These are phyloP conservation scores for Anacardium occidentale DNA, from an alignment of 345 rosid species.

Conservation along the genomic window DNA sequence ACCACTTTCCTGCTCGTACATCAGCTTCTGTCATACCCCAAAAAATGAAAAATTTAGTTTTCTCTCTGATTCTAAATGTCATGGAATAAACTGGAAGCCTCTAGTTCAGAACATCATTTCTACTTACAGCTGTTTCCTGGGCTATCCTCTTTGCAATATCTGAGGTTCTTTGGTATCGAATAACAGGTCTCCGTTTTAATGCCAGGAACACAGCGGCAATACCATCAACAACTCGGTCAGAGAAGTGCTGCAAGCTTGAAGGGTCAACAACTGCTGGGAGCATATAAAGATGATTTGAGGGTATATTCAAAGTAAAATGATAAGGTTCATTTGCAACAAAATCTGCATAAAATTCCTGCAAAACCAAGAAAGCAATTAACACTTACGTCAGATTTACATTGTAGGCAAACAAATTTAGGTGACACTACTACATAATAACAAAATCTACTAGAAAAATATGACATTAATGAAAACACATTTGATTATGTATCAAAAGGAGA, in stretches of 20 bases:
- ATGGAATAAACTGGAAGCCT: conserved; percentile 11
- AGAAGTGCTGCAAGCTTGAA: conserved; percentile 75
- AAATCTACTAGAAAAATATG: not conserved
- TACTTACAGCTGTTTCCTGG: conserved; percentile 86
- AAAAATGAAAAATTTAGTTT: conserved; percentile 9
- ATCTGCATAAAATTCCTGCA: conserved; percentile 97
- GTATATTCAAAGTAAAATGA: conserved; percentile 83
- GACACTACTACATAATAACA: conserved; percentile 1
- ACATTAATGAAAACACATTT: not conserved
- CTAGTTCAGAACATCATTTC: conserved; percentile 5
- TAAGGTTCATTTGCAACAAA: conserved; percentile 82
- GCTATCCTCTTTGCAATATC: conserved; percentile 97
- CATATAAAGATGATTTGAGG: conserved; percentile 82
- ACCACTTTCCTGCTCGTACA: conserved; percentile 98
- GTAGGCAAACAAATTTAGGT: not conserved
- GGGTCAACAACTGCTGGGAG: conserved; percentile 98
- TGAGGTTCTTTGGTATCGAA: conserved; percentile 91
- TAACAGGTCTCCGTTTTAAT: conserved; percentile 85
- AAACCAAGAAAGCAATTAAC: conserved; percentile 26
- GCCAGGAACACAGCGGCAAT: conserved; percentile 82
- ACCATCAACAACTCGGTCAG: conserved; percentile 86
- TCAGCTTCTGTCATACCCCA: conserved; percentile 66
- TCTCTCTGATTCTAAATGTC: not conserved
- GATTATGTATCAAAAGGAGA: conserved; percentile 1
- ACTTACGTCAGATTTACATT: not conserved